Evolutionary conservation across 1,284 basidiomycete species (phyloP).

Genomic region (Moesziomyces parantarcticus): DNA sequence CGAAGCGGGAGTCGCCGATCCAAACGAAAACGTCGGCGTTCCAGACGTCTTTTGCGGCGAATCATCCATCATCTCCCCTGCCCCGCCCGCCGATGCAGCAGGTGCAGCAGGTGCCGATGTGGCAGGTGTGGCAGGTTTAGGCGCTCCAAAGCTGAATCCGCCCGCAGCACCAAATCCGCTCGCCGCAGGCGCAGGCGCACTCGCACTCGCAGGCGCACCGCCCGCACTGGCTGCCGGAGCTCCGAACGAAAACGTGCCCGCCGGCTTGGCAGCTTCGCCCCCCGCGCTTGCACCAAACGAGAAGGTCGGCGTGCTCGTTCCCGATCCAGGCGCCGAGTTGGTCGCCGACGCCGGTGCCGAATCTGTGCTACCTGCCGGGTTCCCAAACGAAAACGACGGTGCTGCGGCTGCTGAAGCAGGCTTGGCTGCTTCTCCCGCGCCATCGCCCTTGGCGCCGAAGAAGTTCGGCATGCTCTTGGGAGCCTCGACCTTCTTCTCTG

Average conservation of each 20-base stretch:
- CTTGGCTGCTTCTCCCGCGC: conserved; percentile 12
- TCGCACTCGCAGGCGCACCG: conserved; percentile 15
- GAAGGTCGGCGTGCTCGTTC: conserved; percentile 19
- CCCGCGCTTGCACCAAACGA: conserved; percentile 18
- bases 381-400: not conserved
- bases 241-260: conserved; percentile 20
- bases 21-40: conserved; percentile 8
- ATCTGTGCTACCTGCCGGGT: conserved; percentile 9
- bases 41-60: conserved; percentile 17
- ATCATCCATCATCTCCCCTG: conserved; percentile 52
- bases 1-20: conserved; percentile 1
- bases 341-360: conserved; percentile 19
- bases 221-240: no score
- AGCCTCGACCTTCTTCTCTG: conserved; percentile 30
- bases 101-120: not conserved
- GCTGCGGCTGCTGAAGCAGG: conserved; percentile 2
- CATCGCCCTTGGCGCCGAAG: conserved; percentile 37
- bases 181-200: not conserved
- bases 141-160: conserved; percentile 22
- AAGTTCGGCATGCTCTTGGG: conserved; percentile 34
- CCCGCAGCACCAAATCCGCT: conserved; percentile 12
- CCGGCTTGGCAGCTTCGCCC: not conserved
- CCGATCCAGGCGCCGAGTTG: conserved; percentile 15
- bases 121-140: conserved; percentile 4
- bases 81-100: not conserved